phyloP scores from a whole-genome alignment of 2,329 filamentous ascomycete species.

The Tolypocladium album region DNA sequence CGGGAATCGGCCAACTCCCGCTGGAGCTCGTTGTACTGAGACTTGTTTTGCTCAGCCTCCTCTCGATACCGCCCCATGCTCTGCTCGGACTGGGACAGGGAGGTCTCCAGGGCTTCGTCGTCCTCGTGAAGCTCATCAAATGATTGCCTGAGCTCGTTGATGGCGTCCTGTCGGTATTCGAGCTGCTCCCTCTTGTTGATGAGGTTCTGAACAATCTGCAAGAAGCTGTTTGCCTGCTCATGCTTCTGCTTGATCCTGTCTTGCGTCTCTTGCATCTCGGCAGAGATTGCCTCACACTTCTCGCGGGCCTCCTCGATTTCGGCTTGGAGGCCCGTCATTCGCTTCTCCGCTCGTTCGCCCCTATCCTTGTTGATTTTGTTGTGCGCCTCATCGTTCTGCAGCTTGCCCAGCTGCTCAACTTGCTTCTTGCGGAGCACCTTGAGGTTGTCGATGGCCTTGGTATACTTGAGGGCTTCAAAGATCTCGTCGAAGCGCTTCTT shows the following conservation, averaged over 20 bases:
- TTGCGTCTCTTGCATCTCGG: slow-evolving; percentile 50
- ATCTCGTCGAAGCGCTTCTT: slow-evolving; percentile 98
- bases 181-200: slow-evolving; percentile 68
- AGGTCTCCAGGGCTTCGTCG: slow-evolving; percentile 62
- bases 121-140: slow-evolving; percentile 70
- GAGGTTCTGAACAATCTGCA: slow-evolving; percentile 64
- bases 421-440: slow-evolving; percentile 78
- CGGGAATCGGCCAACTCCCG: slow-evolving; percentile 32
- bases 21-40: slow-evolving; percentile 57
- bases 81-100: slow-evolving; percentile 68
- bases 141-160: slow-evolving; percentile 58
- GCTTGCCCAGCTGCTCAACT: slow-evolving; percentile 59
- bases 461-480: slow-evolving; percentile 94
- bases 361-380: slow-evolving; percentile 78
- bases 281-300: slow-evolving; percentile 46
- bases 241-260: slow-evolving; percentile 54
- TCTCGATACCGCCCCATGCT: slow-evolving; percentile 55
- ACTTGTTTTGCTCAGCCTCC: slow-evolving; percentile 51
- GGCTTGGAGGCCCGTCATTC: slow-evolving; percentile 50
- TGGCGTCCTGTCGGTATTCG: slow-evolving; percentile 56
- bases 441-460: slow-evolving; percentile 93
- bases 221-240: slow-evolving; percentile 62
- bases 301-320: slow-evolving; percentile 53
- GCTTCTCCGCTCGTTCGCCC: slow-evolving; percentile 60
- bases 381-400: slow-evolving; percentile 65